These are phyloP conservation scores for Aspergillus tanneri DNA, from an alignment of 2,329 filamentous ascomycete species.

Conservation along the genomic window DNA sequence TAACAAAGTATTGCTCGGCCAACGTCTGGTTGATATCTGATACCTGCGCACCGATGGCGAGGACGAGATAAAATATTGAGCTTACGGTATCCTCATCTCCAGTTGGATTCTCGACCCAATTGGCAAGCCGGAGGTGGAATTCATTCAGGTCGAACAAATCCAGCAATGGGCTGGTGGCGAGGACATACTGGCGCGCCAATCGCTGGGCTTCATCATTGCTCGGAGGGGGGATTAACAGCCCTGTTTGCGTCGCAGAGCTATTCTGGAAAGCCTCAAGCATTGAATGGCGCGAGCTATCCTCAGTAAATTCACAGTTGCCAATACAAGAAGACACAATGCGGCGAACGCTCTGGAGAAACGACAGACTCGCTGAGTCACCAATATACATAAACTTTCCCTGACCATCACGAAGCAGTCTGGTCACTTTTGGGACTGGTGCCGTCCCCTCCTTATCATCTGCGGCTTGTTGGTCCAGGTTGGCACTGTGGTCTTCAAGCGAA, in stretches of 20 bases:
- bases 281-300: conserved; percentile 42
- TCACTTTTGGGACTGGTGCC: conserved; percentile 39
- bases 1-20: conserved; percentile 50
- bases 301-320: conserved; percentile 43
- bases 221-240: conserved; percentile 33
- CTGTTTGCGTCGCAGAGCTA: conserved; percentile 28
- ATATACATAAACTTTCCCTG: conserved; percentile 57
- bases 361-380: conserved; percentile 54
- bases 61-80: conserved; percentile 52
- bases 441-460: conserved; percentile 34
- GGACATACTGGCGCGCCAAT: conserved; percentile 45
- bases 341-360: conserved; percentile 54
- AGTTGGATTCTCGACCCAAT: conserved; percentile 39
- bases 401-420: conserved; percentile 51
- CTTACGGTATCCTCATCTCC: conserved; percentile 44
- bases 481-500: conserved; percentile 33
- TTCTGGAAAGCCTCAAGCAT: conserved; percentile 44
- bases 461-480: conserved; percentile 29
- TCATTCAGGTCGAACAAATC: conserved; percentile 51
- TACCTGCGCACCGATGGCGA: conserved; percentile 51
- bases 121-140: conserved; percentile 39
- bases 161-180: conserved; percentile 50
- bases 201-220: conserved; percentile 41
- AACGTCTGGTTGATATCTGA: conserved; percentile 40
- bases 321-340: conserved; percentile 50